Evolutionary conservation across 768 basidiomycete genomes (phyloP).

Genomic region (Russula earlei): DNA sequence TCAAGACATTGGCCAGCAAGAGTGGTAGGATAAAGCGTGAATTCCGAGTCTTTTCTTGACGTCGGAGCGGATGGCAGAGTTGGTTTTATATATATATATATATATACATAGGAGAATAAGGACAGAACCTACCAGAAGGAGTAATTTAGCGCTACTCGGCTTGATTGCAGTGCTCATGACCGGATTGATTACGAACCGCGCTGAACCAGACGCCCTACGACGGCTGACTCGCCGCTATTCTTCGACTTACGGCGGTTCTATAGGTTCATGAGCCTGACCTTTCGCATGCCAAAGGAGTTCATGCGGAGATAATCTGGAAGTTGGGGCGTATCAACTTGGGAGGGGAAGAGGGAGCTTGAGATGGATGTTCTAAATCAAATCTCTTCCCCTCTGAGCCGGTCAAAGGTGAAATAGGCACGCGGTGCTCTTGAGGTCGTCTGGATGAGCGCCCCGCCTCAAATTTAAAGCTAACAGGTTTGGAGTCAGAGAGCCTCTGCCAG

Average conservation of each 20-base stretch:
- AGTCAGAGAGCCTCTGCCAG: background rate
- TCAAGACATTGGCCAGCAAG: background rate
- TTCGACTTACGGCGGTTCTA: background rate
- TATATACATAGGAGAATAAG: background rate
- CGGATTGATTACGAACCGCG: background rate
- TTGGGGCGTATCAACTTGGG: no score
- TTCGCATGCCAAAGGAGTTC: background rate
- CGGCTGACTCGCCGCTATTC: background rate
- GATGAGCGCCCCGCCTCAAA: background rate
- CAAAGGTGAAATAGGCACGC: background rate
- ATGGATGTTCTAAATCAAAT: background rate
- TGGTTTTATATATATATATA: slow-evolving; percentile 1
- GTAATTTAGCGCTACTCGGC: slow-evolving; percentile 1
- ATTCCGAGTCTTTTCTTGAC: background rate
- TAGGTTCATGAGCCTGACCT: background rate
- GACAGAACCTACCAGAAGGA: background rate
- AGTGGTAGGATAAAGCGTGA: background rate
- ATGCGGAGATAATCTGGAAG: no score
- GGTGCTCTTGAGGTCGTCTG: background rate
- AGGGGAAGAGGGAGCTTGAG: background rate
- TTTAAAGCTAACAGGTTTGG: background rate
- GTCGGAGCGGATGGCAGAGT: background rate
- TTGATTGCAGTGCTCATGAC: background rate
- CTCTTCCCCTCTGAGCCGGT: background rate
- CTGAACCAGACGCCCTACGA: slow-evolving; percentile 1